These are phyloP conservation scores for Cocos nucifera DNA, from an alignment of 176 grass and related monocot species.

Conservation along the genomic window DNA sequence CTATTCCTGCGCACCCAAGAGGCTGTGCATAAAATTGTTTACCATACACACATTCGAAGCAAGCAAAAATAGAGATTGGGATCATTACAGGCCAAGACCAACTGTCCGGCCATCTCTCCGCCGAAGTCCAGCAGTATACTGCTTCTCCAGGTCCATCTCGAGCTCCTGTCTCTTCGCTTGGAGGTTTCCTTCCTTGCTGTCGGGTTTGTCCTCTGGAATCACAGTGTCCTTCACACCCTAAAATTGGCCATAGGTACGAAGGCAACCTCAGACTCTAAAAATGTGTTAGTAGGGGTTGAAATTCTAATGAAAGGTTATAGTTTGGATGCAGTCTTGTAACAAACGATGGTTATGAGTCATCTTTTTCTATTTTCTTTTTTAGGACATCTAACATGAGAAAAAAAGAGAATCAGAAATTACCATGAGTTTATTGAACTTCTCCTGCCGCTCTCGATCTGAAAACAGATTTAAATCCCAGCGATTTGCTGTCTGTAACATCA, in stretches of 20 bases:
- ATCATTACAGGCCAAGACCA: slow-evolving; percentile 77
- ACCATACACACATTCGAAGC: too few relatives aligned
- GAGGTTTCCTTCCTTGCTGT: slow-evolving; percentile 28
- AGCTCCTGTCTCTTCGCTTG: slow-evolving; percentile 79
- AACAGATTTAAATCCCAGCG: slow-evolving; percentile 79
- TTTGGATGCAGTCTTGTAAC: neutral
- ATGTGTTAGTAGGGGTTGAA: slow-evolving; percentile 55
- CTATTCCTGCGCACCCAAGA: too few relatives aligned
- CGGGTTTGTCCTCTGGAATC: slow-evolving; percentile 27
- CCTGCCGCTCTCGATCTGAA: slow-evolving; percentile 73
- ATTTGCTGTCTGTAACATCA: slow-evolving; percentile 40
- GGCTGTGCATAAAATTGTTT: too few relatives aligned
- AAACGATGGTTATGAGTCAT: neutral
- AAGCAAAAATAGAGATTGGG: neutral
- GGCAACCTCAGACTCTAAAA: slow-evolving; percentile 99
- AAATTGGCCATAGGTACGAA: slow-evolving; percentile 85
- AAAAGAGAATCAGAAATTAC: slow-evolving; percentile 33
- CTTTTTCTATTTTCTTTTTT: neutral
- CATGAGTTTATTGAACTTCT: slow-evolving; percentile 99
- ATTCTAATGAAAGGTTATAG: slow-evolving; percentile 15
- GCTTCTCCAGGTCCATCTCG: slow-evolving; percentile 91
- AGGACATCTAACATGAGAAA: neutral
- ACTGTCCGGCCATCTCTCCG: slow-evolving; percentile 86
- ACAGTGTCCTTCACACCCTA: slow-evolving; percentile 78
- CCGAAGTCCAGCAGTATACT: slow-evolving; percentile 81